phyloP scores from a whole-genome alignment of 768 basidiomycete species.

The Sporobolomyces pararoseus region DNA sequence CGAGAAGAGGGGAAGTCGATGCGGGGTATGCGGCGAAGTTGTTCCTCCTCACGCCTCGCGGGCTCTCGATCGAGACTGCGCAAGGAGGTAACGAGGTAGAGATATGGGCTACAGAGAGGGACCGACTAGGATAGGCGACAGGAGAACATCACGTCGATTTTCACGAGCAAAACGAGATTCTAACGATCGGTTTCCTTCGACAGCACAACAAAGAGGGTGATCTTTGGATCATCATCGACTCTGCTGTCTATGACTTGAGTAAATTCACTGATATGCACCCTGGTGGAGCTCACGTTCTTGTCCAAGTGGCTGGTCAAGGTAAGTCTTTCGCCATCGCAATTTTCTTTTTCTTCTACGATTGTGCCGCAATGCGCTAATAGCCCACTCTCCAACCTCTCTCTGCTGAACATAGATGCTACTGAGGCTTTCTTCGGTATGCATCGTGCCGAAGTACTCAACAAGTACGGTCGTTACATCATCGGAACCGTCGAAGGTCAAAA shows the following conservation, averaged over 20 bases:
- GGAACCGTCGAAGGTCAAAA: constrained; percentile 38
- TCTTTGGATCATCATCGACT: constrained; percentile 73
- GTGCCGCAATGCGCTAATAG: neutral
- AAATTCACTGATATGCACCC: constrained; percentile 79
- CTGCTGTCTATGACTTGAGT: constrained; percentile 56
- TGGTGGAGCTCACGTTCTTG: constrained; percentile 64
- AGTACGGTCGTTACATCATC: constrained; percentile 41
- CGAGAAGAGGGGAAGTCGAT: neutral
- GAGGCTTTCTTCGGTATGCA: constrained; percentile 86
- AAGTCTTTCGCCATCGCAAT: constrained; percentile 47
- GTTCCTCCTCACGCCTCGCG: no score
- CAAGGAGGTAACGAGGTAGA: no score
- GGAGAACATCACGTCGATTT: no score
- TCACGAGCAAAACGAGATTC: neutral
- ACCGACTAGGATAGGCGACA: no score
- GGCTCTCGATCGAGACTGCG: no score
- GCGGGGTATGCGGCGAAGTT: neutral
- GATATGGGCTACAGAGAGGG: no score
- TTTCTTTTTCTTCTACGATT: neutral
- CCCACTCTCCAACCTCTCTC: no score
- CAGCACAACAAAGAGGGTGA: constrained; percentile 75
- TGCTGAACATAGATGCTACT: constrained; percentile 51
- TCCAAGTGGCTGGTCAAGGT: constrained; percentile 61
- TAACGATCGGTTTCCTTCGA: neutral
- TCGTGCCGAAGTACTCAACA: constrained; percentile 69